Conservation (phyloP, 768 basidiomycete species). For the Xerocomellus amylosporus region DNA sequence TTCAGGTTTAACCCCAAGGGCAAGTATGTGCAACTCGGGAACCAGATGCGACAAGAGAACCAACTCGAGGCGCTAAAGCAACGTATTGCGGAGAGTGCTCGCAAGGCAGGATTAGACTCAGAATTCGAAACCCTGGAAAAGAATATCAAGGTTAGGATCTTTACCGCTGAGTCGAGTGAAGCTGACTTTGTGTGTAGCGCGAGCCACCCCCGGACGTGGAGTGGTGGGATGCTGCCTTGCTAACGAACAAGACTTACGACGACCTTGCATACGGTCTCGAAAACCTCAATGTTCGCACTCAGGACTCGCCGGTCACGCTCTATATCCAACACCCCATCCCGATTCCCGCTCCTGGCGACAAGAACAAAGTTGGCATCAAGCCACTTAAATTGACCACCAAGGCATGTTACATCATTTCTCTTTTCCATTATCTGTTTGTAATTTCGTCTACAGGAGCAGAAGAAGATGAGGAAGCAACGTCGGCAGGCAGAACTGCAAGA, state of each 20-base stretch:
- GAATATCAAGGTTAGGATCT: slow-evolving; percentile 67
- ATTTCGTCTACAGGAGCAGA: slow-evolving; percentile 63
- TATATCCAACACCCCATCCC: slow-evolving; percentile 98
- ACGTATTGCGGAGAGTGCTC: slow-evolving; percentile 87
- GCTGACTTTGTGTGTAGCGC: slow-evolving; percentile 45
- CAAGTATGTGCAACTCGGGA: slow-evolving; percentile 76
- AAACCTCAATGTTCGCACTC: slow-evolving; percentile 59
- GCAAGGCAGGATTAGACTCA: slow-evolving; percentile 91
- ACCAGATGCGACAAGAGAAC: slow-evolving; percentile 67
- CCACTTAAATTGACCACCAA: slow-evolving; percentile 92
- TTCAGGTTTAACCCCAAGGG: slow-evolving; percentile 93
- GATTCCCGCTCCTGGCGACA: slow-evolving; percentile 87
- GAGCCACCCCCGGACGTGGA: slow-evolving; percentile 86
- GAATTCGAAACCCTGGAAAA: slow-evolving; percentile 91
- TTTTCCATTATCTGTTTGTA: not conserved
- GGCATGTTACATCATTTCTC: slow-evolving; percentile 32
- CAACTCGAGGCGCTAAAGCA: slow-evolving; percentile 91
- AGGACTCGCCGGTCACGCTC: slow-evolving; percentile 75
- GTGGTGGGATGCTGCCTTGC: slow-evolving; percentile 94
- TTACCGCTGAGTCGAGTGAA: not conserved
- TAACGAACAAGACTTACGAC: slow-evolving; percentile 78
- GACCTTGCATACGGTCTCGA: slow-evolving; percentile 62
- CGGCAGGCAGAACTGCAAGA: slow-evolving; percentile 89
- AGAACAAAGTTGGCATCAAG: slow-evolving; percentile 73
- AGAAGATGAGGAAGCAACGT: slow-evolving; percentile 93